phyloP scores from a whole-genome alignment of 1,284 basidiomycete species.

The Tylopilus orsonianus region DNA sequence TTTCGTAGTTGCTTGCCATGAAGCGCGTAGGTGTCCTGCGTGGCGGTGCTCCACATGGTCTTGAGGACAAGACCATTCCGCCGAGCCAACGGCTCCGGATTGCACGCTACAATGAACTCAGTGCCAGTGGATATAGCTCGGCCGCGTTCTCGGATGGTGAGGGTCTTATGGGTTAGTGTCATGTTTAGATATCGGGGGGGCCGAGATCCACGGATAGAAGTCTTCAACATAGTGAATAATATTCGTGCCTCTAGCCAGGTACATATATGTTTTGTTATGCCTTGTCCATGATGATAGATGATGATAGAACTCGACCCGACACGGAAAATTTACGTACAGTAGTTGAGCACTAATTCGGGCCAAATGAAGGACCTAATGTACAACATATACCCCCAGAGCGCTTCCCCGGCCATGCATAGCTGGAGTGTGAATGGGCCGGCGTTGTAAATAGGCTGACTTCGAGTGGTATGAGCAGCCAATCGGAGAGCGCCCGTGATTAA shows the following conservation, averaged over 20 bases:
- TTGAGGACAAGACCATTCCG: conserved; percentile 63
- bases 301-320: too few relatives aligned
- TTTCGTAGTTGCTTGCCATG: conserved; percentile 70
- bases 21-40: conserved; percentile 87
- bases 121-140: conserved; percentile 37
- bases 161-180: conserved; percentile 30
- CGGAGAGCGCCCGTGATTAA: neutral
- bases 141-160: conserved; percentile 36
- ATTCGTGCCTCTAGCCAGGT: conserved; percentile 3
- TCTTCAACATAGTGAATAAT: conserved; percentile 4
- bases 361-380: too few relatives aligned
- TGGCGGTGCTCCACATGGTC: conserved; percentile 65
- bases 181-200: conserved; percentile 1
- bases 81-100: conserved; percentile 70
- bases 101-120: conserved; percentile 62
- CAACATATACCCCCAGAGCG: too few relatives aligned
- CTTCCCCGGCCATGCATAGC: too few relatives aligned
- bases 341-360: too few relatives aligned
- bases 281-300: conserved; percentile 14
- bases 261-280: conserved; percentile 13
- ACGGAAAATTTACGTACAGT: too few relatives aligned
- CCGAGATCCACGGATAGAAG: conserved; percentile 1
- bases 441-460: too few relatives aligned
- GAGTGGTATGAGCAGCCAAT: too few relatives aligned
- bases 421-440: too few relatives aligned